Evolutionary conservation across 2,329 filamentous ascomycete species (phyloP).

Genomic region (Mycosphaerella sp.): DNA sequence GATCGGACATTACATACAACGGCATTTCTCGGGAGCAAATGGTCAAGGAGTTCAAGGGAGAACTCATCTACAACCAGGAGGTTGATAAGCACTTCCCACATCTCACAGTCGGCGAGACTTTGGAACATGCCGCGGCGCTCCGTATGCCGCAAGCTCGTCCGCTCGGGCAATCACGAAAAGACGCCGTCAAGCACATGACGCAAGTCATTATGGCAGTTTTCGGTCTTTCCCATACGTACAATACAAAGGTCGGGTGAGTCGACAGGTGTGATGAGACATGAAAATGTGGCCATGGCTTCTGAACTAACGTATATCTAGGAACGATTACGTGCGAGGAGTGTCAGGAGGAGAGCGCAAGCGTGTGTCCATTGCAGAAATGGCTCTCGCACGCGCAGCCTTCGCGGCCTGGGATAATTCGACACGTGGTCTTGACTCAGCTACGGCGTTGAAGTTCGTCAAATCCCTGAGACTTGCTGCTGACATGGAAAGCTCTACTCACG

Average conservation of each 20-base stretch:
- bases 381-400: constrained; percentile 37
- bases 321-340: constrained; percentile 56
- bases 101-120: constrained; percentile 51
- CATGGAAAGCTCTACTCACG: constrained; percentile 44
- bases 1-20: constrained; percentile 55
- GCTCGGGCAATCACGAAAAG: constrained; percentile 35
- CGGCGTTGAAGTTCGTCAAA: constrained; percentile 53
- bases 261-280: no score
- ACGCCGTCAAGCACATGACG: constrained; percentile 43
- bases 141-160: constrained; percentile 43
- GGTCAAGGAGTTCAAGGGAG: constrained; percentile 44
- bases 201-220: constrained; percentile 50
- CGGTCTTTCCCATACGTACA: constrained; percentile 50
- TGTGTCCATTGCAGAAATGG: constrained; percentile 54
- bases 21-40: constrained; percentile 44
- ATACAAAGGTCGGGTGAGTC: constrained; percentile 45
- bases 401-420: constrained; percentile 44
- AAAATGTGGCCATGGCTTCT: no score
- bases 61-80: constrained; percentile 43
- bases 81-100: constrained; percentile 51
- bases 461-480: constrained; percentile 47
- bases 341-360: constrained; percentile 50
- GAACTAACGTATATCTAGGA: constrained; percentile 11
- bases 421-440: constrained; percentile 50
- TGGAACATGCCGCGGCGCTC: constrained; percentile 51